Percentiles rank a stretch among this genome's conserved stretches.
Conservation (phyloP, 192 early-diverging fungal species). For the Spinellus fusiger region DNA sequence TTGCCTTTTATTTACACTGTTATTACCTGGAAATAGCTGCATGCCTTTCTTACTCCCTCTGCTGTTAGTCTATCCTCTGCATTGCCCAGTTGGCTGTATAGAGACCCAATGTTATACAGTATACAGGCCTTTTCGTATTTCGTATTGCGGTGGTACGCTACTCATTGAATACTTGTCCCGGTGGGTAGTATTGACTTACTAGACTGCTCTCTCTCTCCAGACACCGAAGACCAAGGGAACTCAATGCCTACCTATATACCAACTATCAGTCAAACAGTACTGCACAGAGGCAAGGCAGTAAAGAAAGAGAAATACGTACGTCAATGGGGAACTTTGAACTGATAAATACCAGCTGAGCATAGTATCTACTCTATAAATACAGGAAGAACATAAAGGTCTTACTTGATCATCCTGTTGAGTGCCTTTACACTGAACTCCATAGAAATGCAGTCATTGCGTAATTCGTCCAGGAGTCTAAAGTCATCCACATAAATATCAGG, state of each 20-base stretch:
- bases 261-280: not conserved
- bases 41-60: conserved; percentile 76
- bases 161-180: not conserved
- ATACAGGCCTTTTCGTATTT: conserved; percentile 82
- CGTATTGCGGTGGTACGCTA: conserved; percentile 63
- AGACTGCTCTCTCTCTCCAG: conserved; percentile 46
- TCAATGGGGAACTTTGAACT: conserved; percentile 85
- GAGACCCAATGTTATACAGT: conserved; percentile 80
- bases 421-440: conserved; percentile 57
- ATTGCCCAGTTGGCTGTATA: conserved; percentile 76
- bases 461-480: conserved; percentile 73
- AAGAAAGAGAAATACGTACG: conserved; percentile 43
- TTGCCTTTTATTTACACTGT: not conserved
- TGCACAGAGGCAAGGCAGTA: conserved; percentile 1
- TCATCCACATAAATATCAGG: conserved; percentile 83
- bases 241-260: conserved; percentile 50
- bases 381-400: conserved; percentile 6
- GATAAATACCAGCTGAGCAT: conserved; percentile 79
- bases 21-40: conserved; percentile 68
- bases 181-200: conserved; percentile 22
- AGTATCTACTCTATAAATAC: conserved; percentile 55
- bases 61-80: conserved; percentile 60
- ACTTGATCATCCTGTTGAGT: conserved; percentile 62
- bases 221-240: conserved; percentile 67
- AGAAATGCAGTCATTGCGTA: conserved; percentile 64